Evolutionary conservation across 2,329 filamentous ascomycete genomes (phyloP).

Genomic region (Septoria linicola): DNA sequence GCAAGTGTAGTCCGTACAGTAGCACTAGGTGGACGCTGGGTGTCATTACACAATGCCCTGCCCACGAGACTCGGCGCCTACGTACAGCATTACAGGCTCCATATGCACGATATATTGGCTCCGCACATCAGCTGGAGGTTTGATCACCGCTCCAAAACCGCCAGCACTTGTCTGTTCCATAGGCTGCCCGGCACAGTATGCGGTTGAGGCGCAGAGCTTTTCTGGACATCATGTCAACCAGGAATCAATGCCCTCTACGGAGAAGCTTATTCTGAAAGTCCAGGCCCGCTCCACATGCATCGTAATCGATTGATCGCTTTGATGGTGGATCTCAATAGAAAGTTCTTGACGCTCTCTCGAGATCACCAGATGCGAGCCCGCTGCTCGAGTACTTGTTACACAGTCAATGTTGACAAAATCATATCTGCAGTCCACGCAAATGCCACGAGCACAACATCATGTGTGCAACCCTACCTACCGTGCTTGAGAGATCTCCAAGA

Average conservation of each 20-base stretch:
- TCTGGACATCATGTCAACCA: constrained; percentile 21
- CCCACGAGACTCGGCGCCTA: constrained; percentile 23
- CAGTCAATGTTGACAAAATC: too few species aligned
- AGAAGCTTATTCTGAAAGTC: neutral
- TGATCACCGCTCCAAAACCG: constrained; percentile 14
- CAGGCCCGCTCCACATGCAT: too few species aligned
- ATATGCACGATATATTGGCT: constrained; percentile 18
- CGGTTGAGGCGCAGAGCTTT: constrained; percentile 22
- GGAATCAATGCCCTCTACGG: neutral
- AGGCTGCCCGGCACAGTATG: constrained; percentile 9
- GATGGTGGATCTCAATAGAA: too few species aligned
- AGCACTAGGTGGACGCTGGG: constrained; percentile 5
- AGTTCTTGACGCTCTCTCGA: too few species aligned
- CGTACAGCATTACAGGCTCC: constrained; percentile 6
- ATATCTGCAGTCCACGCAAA: too few species aligned
- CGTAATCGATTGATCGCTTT: too few species aligned
- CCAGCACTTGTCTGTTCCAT: constrained; percentile 9
- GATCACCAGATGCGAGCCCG: too few species aligned
- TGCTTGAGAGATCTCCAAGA: too few species aligned
- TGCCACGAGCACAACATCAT: too few species aligned
- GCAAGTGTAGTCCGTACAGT: constrained; percentile 1
- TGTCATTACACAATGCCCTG: constrained; percentile 15
- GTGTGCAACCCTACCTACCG: too few species aligned
- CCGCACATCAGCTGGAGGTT: constrained; percentile 10
- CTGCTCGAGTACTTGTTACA: too few species aligned